phyloP scores from a whole-genome alignment of 1,284 basidiomycete genomes.

The Termitomyces sp. region DNA sequence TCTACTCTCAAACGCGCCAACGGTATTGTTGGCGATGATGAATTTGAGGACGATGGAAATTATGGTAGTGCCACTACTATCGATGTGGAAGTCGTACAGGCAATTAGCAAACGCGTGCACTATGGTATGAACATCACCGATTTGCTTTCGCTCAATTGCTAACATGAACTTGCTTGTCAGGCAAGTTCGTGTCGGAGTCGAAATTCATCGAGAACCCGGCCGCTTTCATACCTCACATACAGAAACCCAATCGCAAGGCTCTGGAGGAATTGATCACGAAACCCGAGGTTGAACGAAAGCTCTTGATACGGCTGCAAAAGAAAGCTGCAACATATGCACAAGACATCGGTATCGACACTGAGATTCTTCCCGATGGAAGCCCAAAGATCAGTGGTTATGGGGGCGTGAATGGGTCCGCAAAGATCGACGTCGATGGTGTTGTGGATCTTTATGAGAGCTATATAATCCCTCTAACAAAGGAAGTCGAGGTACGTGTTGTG shows the following conservation, averaged over 20 bases:
- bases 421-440: constrained; percentile 92
- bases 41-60: constrained; percentile 90
- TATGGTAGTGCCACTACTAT: constrained; percentile 93
- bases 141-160: constrained; percentile 8
- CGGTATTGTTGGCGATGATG: constrained; percentile 61
- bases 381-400: constrained; percentile 18
- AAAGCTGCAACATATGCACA: constrained; percentile 94
- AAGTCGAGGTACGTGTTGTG: constrained; percentile 80
- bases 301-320: constrained; percentile 84
- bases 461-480: constrained; percentile 96
- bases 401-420: constrained; percentile 36
- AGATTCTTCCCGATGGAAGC: constrained; percentile 30
- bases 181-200: constrained; percentile 97
- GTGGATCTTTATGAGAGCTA: constrained; percentile 91
- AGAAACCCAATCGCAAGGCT: constrained; percentile 66
- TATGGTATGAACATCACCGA: constrained; percentile 63
- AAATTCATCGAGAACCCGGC: constrained; percentile 87
- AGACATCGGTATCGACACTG: constrained; percentile 77
- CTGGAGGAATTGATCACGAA: constrained; percentile 91
- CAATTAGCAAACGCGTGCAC: constrained; percentile 93
- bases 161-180: constrained; percentile 35
- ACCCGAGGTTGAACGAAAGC: constrained; percentile 86
- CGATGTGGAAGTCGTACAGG: constrained; percentile 92
- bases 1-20: constrained; percentile 57
- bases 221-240: constrained; percentile 90